Conservation (phyloP, 2,329 filamentous ascomycete species). For the Colletotrichum godetiae region DNA sequence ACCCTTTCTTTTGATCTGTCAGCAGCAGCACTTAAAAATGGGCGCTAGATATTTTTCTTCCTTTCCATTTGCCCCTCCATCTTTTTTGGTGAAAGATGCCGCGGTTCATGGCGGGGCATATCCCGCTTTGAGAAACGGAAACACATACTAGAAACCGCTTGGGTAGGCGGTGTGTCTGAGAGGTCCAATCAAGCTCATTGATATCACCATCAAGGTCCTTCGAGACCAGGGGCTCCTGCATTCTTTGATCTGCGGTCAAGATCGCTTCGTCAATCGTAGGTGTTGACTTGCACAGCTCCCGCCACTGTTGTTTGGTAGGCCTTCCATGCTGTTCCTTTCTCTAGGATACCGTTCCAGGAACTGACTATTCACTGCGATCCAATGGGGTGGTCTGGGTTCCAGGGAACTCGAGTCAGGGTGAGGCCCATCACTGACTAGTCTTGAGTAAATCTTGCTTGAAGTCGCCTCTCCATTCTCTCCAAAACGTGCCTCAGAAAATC, state of each 20-base stretch:
- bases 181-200: not conserved
- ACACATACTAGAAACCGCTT: not conserved
- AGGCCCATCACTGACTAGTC: constrained; percentile 9
- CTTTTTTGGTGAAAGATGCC: constrained; percentile 14
- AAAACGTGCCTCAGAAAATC: constrained; percentile 6
- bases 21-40: constrained; percentile 1
- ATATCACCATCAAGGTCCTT: not conserved
- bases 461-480: not conserved
- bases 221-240: not conserved
- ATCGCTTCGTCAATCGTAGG: not conserved
- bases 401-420: constrained; percentile 26
- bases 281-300: not conserved
- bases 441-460: not conserved
- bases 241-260: not conserved
- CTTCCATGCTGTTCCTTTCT: not conserved
- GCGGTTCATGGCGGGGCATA: constrained; percentile 24
- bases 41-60: not conserved
- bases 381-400: not conserved
- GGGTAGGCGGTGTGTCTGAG: not conserved
- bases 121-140: not conserved
- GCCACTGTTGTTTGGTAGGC: not conserved
- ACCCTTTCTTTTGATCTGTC: not conserved
- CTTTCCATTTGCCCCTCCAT: constrained; percentile 23
- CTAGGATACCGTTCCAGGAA: not conserved
- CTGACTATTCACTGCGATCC: not conserved